phyloP scores from a whole-genome alignment of 768 basidiomycete genomes.

The Tricholoma flavovirens region DNA sequence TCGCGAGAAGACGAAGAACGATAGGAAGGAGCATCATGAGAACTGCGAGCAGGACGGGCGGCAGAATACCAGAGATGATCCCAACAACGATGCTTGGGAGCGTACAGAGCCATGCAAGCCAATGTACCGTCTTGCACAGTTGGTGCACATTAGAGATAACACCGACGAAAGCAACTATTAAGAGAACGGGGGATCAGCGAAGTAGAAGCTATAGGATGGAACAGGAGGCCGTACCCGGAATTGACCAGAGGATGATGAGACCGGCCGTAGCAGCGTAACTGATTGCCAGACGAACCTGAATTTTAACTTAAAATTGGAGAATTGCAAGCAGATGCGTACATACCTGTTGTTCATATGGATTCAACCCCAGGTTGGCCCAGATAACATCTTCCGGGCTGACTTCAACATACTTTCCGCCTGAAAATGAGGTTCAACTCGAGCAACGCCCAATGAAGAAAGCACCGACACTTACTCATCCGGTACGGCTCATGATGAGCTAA shows the following conservation, averaged over 20 bases:
- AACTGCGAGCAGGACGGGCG: constrained; percentile 81
- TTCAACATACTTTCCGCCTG: constrained; percentile 64
- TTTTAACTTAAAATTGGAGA: not conserved
- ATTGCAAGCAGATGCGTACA: not conserved
- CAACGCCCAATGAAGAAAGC: not conserved
- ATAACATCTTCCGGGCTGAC: constrained; percentile 86
- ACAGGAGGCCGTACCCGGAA: constrained; percentile 66
- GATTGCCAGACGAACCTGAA: constrained; percentile 46
- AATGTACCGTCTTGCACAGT: constrained; percentile 57
- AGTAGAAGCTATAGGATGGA: not conserved
- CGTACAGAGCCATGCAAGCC: constrained; percentile 81
- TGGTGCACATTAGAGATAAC: constrained; percentile 72
- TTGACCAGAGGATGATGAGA: constrained; percentile 82
- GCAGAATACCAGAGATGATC: constrained; percentile 82
- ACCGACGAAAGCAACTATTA: constrained; percentile 78
- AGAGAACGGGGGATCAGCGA: not conserved
- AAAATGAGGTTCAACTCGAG: not conserved
- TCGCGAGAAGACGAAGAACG: constrained; percentile 70
- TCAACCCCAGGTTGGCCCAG: constrained; percentile 85
- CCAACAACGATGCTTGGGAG: constrained; percentile 64
- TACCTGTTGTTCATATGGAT: constrained; percentile 79
- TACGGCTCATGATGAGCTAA: constrained; percentile 80
- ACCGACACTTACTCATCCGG: constrained; percentile 53
- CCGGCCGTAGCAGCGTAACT: constrained; percentile 74
- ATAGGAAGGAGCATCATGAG: constrained; percentile 87